Evolutionary conservation across 192 early-diverging fungal species (phyloP), one percentile per base, ranked within the genome.

Genomic region (Backusella mclennaniae): DNA sequence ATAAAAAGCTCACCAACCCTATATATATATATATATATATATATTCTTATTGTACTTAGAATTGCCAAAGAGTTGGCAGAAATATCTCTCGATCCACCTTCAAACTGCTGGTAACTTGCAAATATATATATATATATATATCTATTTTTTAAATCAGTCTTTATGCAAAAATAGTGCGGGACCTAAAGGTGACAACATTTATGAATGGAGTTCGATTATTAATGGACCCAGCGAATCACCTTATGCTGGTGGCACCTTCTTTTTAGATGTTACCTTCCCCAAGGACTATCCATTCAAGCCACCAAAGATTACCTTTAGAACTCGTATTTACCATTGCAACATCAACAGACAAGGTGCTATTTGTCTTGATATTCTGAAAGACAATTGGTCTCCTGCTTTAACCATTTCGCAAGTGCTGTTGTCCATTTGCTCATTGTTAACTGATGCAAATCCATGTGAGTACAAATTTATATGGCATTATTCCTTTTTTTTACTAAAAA

Each of bases 321-420:
- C 96, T n/a, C 91, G 92, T 56, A 97, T 99, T 53, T 99, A 98
- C 79, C 96, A 99, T 81, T 97, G 96, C 88, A 98, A 98, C 80
- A 94, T 99, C 84, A 96, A 95, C 82, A 91, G 88, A 72, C 89
- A 90, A 74, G 97, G 97, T 14, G 88, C 88, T 67, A 97, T 99
- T 69, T 99, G 97, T 85, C 84, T 99, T 72, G 95, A 98, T 69
- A 95, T 97, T 53, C 85, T 99, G 41, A 99, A 99, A 84, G 96
- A 99, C 76, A 96, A 99, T 81, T 99, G 96, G 97, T 95, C 93
- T 44, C 97, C 96, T n/a, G 96, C 95, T 23, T 79, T 99, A 69
- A 98, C 97, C 11, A 96, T 97, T 73, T 94, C 95, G 52, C 97
- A 98, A 83, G 96, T 99, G 9, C 80, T 99, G 75, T 85, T 99